Evolutionary conservation across 768 basidiomycete species (phyloP), one percentile per base, ranked within the genome.

Genomic region (Tulasnella sp.): DNA sequence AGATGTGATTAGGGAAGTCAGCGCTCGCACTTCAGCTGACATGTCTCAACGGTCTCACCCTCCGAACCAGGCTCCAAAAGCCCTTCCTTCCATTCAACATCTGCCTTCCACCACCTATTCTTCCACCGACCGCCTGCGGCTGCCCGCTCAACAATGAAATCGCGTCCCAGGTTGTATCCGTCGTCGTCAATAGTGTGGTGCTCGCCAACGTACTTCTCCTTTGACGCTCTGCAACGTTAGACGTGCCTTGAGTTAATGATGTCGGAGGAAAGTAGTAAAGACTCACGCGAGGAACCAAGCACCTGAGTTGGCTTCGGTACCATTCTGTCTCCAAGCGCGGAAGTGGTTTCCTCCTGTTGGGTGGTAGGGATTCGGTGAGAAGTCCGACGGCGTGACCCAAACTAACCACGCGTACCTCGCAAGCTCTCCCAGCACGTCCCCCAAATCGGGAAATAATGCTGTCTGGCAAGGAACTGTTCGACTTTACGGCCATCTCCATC

Each of bases 361-460:
- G 29, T 9, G 26, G 22, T 11, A 5, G 42, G 40, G 32, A 67
- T 12, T 67, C 62, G 63, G 74, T 62, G 72, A 34, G 39, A 74
- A 36, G 7, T 35, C n/a, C 41, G 34, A 41, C 7, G 17, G 66
- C 37, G 14, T 41, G 37, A 73, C 62, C 71, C 26, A 69, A 35
- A 19, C 6, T 42, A 66, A 19, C 3, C 34, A 26, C 52, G 34
- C 74, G 16, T 36, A 84, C 89, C 89, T 75, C 88, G 84, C 29
- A 94, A 79, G 76, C 87, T 91, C 83, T 95, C 92, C 90, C 93
- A 92, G 79, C 93, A 95, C 0, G 91, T 91, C 34, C 93, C 93
- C 84, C 87, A 88, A 40, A 88, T 80, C 4, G 92, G 91, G 74
- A 73, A 73, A 79, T 92, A 93, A 74, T 88, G 83, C 76, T 95